Base-by-base conservation (phyloP, 805 yeast genomes). In the Grigorovia yakushimaensis region DNA sequence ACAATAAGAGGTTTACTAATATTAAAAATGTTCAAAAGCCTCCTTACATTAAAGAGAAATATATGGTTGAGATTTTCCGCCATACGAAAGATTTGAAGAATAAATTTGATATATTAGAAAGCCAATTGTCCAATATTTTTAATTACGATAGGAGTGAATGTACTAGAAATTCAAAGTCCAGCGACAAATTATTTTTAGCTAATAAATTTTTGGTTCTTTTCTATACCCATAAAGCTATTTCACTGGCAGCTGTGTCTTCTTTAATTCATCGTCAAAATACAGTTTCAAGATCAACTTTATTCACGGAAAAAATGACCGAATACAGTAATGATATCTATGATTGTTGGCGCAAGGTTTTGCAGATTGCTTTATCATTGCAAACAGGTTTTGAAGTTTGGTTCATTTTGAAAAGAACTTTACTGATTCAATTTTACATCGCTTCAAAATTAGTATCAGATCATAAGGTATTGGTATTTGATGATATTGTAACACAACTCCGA, bases 1-100 rank as follows among this genome's bases (percentile, higher is more conserved):
- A 50, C 46, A 45, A 49, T 38, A 58, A 57, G 41, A 54, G 50
- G 18, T 62, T 49, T 41, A 59, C 65, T 0, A 52, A 61, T 3
- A 56, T 62, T 11, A 53, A 50, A 44, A 58, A 58, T 41, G 48
- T 49, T 11, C 59, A 63, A 5, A 54, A 54, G 45, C 59, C 63
- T 3, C 45, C 49, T 4, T 43, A 41, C 17, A 36, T 57, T 13
- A 49, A 53, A 45, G 43, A 47, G 2, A 46, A 44, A 30, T 44
- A 61, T 22, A 33, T 54, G 10, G 37, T 36, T 15, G 64, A 60
- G 21, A 42, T 62, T 2, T 51, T 54, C n/a, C 47, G 33, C 5
- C 11, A 33, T 30, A 30, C 27, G 30, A 23, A n/a, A 7, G 4
- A 8, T 20, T 19, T 22, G 3, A 20, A 17, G 8, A 22, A 20